phyloP scores from a whole-genome alignment of 1,139 yeast species.

The Candida neerlandica region DNA sequence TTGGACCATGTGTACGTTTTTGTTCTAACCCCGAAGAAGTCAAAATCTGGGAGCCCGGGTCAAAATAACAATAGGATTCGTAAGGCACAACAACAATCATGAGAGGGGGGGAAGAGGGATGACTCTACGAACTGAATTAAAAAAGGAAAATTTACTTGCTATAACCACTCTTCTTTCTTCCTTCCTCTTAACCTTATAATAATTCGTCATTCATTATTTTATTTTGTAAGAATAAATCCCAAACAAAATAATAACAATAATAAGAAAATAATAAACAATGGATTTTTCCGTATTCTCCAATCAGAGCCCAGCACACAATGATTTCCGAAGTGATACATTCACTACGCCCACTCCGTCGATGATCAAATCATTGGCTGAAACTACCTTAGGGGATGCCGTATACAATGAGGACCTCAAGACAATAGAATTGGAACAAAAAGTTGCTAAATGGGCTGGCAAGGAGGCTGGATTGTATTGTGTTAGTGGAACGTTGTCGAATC shows the following conservation, averaged over 20 bases:
- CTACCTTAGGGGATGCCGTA: conserved; percentile 47
- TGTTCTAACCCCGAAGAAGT: background rate
- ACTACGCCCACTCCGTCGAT: conserved; percentile 46
- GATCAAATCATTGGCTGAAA: conserved; percentile 30
- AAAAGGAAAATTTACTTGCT: background rate
- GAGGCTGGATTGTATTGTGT: conserved; percentile 47
- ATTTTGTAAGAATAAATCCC: background rate
- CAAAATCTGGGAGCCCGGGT: background rate
- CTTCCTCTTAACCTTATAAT: background rate
- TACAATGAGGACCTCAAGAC: conserved; percentile 47
- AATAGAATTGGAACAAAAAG: conserved; percentile 34
- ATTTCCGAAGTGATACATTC: conserved; percentile 51
- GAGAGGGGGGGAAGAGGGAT: no score
- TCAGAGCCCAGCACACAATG: conserved; percentile 35
- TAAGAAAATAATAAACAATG: conserved; percentile 12
- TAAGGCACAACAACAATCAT: background rate
- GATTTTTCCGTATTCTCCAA: conserved; percentile 22
- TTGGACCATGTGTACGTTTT: no score
- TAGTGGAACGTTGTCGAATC: conserved; percentile 51
- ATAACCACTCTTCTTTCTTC: background rate
- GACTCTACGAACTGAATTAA: no score
- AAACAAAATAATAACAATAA: background rate
- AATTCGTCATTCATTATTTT: background rate
- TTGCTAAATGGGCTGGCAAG: conserved; percentile 42
- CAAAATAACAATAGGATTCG: background rate